phyloP scores from a whole-genome alignment of 305 asterid genomes.

The Lippia alba region DNA sequence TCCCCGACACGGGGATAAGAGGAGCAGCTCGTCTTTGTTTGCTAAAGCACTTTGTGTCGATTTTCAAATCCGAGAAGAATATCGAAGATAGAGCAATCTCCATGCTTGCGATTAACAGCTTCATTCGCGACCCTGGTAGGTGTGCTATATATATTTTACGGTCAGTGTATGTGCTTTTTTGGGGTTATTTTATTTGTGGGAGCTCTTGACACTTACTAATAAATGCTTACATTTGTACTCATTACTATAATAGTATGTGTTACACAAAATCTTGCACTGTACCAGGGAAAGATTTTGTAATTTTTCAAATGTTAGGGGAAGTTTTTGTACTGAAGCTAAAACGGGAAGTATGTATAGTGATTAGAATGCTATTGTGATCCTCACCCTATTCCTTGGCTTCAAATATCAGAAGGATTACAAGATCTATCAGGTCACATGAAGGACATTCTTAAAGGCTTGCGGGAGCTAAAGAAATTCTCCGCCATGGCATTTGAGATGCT shows the following conservation, averaged over 20 bases:
- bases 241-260: too few species aligned
- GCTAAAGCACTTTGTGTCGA: constrained; percentile 63
- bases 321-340: too few species aligned
- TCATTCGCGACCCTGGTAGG: constrained; percentile 69
- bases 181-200: too few species aligned
- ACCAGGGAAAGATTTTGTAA: too few species aligned
- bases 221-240: too few species aligned
- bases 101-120: constrained; percentile 81
- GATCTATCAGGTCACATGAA: constrained; percentile 63
- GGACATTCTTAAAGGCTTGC: constrained; percentile 74
- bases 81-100: constrained; percentile 69
- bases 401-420: constrained; percentile 69
- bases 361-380: constrained; percentile 5
- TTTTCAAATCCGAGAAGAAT: constrained; percentile 63
- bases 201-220: too few species aligned
- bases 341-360: too few species aligned
- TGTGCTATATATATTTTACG: background rate
- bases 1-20: constrained; percentile 81
- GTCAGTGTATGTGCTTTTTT: too few species aligned
- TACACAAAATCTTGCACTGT: too few species aligned
- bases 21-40: constrained; percentile 88
- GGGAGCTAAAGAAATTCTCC: constrained; percentile 79
- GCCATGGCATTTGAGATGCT: constrained; percentile 77
- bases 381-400: constrained; percentile 4
- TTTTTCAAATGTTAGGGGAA: too few species aligned